Base-by-base conservation (phyloP, 2,329 filamentous ascomycete genomes). In the Meredithiella fracta region DNA sequence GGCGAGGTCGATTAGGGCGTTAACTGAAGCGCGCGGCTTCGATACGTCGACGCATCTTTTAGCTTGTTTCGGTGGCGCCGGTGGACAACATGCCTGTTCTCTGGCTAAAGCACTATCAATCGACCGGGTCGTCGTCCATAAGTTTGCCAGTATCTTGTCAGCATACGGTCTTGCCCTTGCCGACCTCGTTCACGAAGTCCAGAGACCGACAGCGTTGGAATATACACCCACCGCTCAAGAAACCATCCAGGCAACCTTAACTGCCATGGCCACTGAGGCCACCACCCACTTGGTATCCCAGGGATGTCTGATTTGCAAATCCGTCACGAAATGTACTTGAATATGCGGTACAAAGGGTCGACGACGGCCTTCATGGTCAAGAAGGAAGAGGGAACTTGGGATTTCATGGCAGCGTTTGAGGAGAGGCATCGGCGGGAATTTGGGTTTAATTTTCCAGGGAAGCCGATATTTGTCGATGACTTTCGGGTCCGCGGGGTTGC, bases 131-230 rank as follows among this genome's bases (percentile, higher is more conserved):
- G 73, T 96, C 8, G 76, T 95, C 1, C 89, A 94, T 66, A 74
- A 85, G 54, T 94, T 94, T 66, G 94, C 88, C 0, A 94, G 87
- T 0, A 86, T 95, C 0, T 73, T 95, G 0, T 94, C 88, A 0
- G 89, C 89, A 0, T 94, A 94, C 62, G 89, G 89, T 7, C 94
- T 95, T 86, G 88, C 89, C 0, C 71, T 96, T 3, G 90, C 90
- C 9, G 90, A 96, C 64, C 89, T 95, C 0, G 90, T 96, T 0
- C 87, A 95, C 61, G 90, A 96, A 69, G 77, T 84, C 29, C 90
- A 96, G 64, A 86, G 90, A 64, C 85, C 86, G 3, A 78, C 82
- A 38, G 81, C 80, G 1, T 71, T 73, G 15, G 70, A 83, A 4
- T 83, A 79, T 78, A 37, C 23, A 3, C 25, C 25, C 7, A 73